Percentiles rank a stretch among this genome's conserved stretches.
These are phyloP conservation scores for Colletotrichum acutatum DNA, from an alignment of 2,329 filamentous ascomycete species.

Conservation along the genomic window DNA sequence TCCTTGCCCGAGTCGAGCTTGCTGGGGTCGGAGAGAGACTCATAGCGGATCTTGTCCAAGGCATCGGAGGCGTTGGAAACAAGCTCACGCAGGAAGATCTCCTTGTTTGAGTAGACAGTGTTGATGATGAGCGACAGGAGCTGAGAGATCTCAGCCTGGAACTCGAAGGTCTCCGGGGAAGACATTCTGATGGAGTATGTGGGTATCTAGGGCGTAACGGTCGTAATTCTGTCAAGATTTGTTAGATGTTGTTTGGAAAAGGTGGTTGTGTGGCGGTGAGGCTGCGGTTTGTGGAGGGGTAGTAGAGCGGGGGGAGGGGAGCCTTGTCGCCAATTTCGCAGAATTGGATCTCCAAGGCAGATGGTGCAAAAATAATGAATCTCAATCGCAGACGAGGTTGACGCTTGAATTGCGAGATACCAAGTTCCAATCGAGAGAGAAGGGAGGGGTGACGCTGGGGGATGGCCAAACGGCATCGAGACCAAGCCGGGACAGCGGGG, in stretches of 20 bases:
- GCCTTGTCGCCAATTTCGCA: neutral
- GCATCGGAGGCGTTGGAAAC: constrained; percentile 99
- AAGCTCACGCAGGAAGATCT: constrained; percentile 98
- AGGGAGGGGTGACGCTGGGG: neutral
- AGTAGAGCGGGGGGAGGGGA: neutral
- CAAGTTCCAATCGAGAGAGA: neutral
- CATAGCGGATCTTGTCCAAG: constrained; percentile 99
- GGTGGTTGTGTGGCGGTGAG: constrained; percentile 7
- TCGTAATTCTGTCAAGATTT: constrained; percentile 31
- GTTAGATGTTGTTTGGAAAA: constrained; percentile 14
- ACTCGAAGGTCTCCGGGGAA: constrained; percentile 90
- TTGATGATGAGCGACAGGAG: constrained; percentile 99
- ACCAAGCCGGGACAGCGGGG: constrained; percentile 19
- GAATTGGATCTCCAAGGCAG: neutral
- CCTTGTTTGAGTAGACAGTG: constrained; percentile 99
- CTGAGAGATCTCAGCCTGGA: constrained; percentile 99
- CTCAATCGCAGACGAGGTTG: constrained; percentile 1
- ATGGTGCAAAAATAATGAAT: constrained; percentile 21
- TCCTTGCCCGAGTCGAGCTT: constrained; percentile 99
- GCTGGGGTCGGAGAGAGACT: constrained; percentile 94
- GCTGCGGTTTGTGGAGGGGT: constrained; percentile 34
- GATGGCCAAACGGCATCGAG: neutral
- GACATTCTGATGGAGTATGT: constrained; percentile 71
- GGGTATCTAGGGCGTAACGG: constrained; percentile 34
- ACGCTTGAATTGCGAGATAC: neutral